Evolutionary conservation across 257 asterid genomes (phyloP).

Genomic region (Jacaranda copaia): DNA sequence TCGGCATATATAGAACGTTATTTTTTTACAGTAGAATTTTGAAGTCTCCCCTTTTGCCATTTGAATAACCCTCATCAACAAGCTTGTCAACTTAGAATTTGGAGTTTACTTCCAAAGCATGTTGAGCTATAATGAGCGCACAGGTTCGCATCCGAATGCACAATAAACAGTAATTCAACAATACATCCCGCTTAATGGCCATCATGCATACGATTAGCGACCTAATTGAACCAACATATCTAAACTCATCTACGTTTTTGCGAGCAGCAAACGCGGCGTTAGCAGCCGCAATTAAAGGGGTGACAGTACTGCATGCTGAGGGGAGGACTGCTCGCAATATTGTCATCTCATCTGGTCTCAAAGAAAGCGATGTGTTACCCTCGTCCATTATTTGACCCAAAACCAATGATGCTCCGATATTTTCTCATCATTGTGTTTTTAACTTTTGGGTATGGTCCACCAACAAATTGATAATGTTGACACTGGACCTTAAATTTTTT

Average conservation of each 20-base stretch:
- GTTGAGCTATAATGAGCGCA: not conserved
- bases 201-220: slow-evolving; percentile 23
- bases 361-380: slow-evolving; percentile 32
- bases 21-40: too few species aligned
- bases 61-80: not conserved
- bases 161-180: not conserved
- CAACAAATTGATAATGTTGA: not conserved
- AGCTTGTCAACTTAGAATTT: not conserved
- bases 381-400: slow-evolving; percentile 28
- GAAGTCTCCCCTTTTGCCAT: not conserved
- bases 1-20: too few species aligned
- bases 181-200: not conserved
- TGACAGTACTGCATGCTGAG: slow-evolving; percentile 21
- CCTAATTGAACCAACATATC: not conserved
- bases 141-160: not conserved
- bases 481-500: not conserved
- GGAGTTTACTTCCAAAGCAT: not conserved
- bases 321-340: slow-evolving; percentile 7
- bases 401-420: slow-evolving; percentile 19
- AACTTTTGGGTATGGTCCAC: slow-evolving; percentile 16
- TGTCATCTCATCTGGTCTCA: slow-evolving; percentile 3
- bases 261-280: slow-evolving; percentile 9
- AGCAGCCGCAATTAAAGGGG: slow-evolving; percentile 43
- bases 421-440: slow-evolving; percentile 21
- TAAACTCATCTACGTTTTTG: slow-evolving; percentile 16